Conservation (phyloP, 1,284 basidiomycete genomes). For the Gomphus sp. region DNA sequence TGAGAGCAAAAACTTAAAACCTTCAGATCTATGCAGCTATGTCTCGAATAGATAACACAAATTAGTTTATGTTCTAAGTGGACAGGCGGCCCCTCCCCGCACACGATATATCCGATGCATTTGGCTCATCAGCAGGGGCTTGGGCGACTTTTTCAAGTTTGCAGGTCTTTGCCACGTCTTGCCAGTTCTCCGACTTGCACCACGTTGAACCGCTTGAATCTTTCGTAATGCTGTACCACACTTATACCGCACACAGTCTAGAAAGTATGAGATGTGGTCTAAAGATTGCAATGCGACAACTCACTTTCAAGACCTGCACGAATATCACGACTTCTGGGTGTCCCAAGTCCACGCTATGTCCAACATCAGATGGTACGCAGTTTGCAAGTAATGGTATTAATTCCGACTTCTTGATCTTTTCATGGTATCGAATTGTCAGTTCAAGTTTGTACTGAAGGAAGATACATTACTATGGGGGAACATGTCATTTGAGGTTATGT, state of each 20-base stretch:
- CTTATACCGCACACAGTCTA: conserved; percentile 67
- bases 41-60: no score
- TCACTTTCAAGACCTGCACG: conserved; percentile 74
- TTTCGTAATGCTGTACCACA: conserved; percentile 62
- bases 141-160: background rate
- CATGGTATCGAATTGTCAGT: conserved; percentile 63
- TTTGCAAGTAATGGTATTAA: conserved; percentile 60
- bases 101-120: background rate
- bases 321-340: conserved; percentile 64
- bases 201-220: conserved; percentile 63
- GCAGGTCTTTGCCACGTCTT: conserved; percentile 16
- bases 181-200: conserved; percentile 48
- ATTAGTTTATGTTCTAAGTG: no score
- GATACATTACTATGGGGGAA: background rate
- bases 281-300: conserved; percentile 11
- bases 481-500: background rate
- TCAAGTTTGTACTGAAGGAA: conserved; percentile 69
- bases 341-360: conserved; percentile 55
- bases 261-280: background rate
- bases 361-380: conserved; percentile 46
- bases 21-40: no score
- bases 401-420: conserved; percentile 42
- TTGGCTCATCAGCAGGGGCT: background rate
- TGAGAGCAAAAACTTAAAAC: no score
- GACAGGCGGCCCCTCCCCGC: background rate